Conservation (phyloP, 768 basidiomycete species). For the Amanita inopinata region DNA sequence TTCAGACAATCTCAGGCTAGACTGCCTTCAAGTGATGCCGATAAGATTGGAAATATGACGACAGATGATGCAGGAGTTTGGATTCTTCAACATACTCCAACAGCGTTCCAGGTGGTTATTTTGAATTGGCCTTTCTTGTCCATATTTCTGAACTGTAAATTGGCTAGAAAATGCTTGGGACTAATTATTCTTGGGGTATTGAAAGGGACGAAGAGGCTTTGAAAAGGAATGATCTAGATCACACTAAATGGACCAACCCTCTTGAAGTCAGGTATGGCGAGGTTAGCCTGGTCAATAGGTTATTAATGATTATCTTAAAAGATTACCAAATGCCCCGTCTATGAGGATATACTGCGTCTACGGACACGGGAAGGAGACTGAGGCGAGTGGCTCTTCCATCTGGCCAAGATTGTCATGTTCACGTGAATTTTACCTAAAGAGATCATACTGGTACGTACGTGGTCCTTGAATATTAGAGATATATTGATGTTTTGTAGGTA, state of each 20-base stretch:
- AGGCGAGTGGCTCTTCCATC: slow-evolving; percentile 35
- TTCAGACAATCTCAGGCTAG: slow-evolving; percentile 40
- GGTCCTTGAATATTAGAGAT: background rate
- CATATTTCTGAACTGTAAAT: background rate
- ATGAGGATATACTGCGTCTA: slow-evolving; percentile 92
- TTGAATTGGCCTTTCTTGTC: background rate
- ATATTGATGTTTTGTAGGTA: slow-evolving; percentile 39
- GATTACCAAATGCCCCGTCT: slow-evolving; percentile 81
- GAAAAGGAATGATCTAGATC: slow-evolving; percentile 59
- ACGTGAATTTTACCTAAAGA: slow-evolving; percentile 25
- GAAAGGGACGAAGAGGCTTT: slow-evolving; percentile 64
- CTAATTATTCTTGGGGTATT: slow-evolving; percentile 85
- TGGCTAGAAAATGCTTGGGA: slow-evolving; percentile 63
- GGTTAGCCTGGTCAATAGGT: background rate
- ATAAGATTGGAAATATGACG: slow-evolving; percentile 54
- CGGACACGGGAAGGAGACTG: slow-evolving; percentile 93
- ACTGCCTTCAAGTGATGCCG: slow-evolving; percentile 11
- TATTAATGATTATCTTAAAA: slow-evolving; percentile 17
- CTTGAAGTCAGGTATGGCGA: slow-evolving; percentile 56
- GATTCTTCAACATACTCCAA: slow-evolving; percentile 76
- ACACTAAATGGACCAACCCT: slow-evolving; percentile 88
- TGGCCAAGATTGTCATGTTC: background rate
- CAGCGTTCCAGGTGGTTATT: slow-evolving; percentile 61
- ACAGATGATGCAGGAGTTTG: slow-evolving; percentile 64
- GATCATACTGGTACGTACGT: slow-evolving; percentile 68